These are phyloP conservation scores for Colletotrichum liaoningense DNA, from an alignment of 2,329 filamentous ascomycete genomes.

Conservation along the genomic window DNA sequence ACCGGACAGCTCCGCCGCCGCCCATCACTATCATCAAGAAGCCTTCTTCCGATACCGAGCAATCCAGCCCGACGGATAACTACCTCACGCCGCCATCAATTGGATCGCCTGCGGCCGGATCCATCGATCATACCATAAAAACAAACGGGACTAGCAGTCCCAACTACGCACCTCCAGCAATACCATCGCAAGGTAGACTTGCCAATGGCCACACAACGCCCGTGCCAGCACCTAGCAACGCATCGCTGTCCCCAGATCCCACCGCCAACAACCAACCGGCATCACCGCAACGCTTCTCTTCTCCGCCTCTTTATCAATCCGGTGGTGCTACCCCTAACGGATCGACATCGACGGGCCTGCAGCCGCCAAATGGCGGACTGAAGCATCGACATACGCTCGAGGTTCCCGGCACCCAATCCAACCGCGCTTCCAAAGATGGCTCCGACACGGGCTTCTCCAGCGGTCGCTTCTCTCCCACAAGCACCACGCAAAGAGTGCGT, in stretches of 20 bases:
- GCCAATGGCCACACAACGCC: conserved; percentile 34
- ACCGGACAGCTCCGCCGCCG: conserved; percentile 40
- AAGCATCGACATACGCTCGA: conserved; percentile 91
- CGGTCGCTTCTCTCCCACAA: conserved; percentile 83
- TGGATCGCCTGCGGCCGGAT: conserved; percentile 44
- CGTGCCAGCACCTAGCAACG: conserved; percentile 19
- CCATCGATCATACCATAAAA: conserved; percentile 24
- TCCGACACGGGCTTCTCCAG: conserved; percentile 74
- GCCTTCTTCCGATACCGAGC: conserved; percentile 38
- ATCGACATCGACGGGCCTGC: conserved; percentile 60
- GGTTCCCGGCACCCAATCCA: conserved; percentile 77
- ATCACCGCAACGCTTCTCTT: conserved; percentile 71
- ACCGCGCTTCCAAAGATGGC: conserved; percentile 79
- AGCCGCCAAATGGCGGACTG: conserved; percentile 68
- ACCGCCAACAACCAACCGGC: conserved; percentile 37
- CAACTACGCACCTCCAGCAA: conserved; percentile 43
- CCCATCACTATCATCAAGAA: conserved; percentile 29
- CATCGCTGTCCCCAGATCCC: conserved; percentile 37
- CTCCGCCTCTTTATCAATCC: conserved; percentile 68
- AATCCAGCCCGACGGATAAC: conserved; percentile 45
- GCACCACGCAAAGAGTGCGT: conserved; percentile 65
- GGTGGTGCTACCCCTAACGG: conserved; percentile 48
- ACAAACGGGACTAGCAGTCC: conserved; percentile 40
- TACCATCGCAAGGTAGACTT: conserved; percentile 36
- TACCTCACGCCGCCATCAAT: conserved; percentile 47